Evolutionary conservation across 2,329 filamentous ascomycete species (phyloP).

Genomic region (Aspergillus jensenii): DNA sequence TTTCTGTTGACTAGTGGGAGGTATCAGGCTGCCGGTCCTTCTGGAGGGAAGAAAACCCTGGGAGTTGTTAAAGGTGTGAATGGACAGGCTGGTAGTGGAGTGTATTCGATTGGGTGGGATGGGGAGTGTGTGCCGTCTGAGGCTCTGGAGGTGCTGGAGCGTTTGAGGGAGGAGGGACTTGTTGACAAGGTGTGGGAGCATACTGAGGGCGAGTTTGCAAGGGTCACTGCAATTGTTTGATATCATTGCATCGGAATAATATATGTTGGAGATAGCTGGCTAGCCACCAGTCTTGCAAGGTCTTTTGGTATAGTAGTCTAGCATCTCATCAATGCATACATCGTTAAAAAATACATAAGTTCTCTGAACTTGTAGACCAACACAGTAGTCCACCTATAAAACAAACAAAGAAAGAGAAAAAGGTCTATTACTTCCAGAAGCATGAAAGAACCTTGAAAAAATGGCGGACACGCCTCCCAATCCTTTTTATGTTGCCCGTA

Average conservation of each 20-base stretch:
- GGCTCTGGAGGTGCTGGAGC: background rate
- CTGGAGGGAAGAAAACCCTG: background rate
- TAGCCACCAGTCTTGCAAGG: no score
- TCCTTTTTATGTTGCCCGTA: no score
- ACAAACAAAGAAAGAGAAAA: no score
- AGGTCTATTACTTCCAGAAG: no score
- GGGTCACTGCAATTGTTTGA: background rate
- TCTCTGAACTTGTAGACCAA: no score
- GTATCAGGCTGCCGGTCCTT: background rate
- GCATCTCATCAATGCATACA: no score
- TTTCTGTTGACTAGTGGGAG: conserved; percentile 6
- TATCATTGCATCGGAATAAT: background rate
- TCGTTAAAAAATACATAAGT: no score
- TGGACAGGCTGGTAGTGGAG: background rate
- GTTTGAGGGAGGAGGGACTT: background rate
- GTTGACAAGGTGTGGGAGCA: conserved; percentile 3
- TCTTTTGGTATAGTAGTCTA: no score
- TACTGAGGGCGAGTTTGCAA: conserved; percentile 1
- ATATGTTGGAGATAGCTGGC: no score
- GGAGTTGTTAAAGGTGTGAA: background rate
- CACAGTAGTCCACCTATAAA: no score
- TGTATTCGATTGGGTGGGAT: conserved; percentile 1
- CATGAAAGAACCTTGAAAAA: no score
- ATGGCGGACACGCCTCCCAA: no score
- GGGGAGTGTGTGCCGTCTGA: background rate